phyloP scores from a whole-genome alignment of 768 basidiomycete species.

The Lactarius evosmus region DNA sequence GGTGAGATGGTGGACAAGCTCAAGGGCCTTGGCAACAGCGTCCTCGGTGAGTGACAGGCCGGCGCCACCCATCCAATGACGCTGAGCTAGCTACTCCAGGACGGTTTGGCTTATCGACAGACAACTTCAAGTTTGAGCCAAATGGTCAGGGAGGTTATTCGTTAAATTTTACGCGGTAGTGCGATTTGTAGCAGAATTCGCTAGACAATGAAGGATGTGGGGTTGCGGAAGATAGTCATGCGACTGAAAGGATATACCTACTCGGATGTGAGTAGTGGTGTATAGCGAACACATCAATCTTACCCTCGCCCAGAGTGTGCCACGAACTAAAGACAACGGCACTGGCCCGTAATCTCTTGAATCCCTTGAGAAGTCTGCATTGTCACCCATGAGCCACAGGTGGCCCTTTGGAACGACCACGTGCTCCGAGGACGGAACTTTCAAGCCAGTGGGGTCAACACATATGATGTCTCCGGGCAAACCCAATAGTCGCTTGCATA shows the following conservation, averaged over 20 bases:
- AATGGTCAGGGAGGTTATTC: constrained; percentile 96
- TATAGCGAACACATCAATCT: constrained; percentile 27
- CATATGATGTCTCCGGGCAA: constrained; percentile 87
- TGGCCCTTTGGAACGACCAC: constrained; percentile 80
- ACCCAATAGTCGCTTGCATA: constrained; percentile 90
- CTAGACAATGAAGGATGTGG: constrained; percentile 33
- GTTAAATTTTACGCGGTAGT: constrained; percentile 72
- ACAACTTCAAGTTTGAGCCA: constrained; percentile 95
- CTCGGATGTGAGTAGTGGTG: constrained; percentile 3
- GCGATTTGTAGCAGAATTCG: constrained; percentile 1
- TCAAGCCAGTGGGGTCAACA: constrained; percentile 75
- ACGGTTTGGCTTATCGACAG: constrained; percentile 89
- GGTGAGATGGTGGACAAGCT: constrained; percentile 90
- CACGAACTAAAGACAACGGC: constrained; percentile 72
- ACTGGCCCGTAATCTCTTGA: constrained; percentile 94
- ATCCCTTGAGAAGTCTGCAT: constrained; percentile 76
- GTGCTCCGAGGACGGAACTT: constrained; percentile 65
- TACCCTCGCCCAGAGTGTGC: constrained; percentile 64
- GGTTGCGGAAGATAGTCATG: constrained; percentile 34
- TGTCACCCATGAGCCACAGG: constrained; percentile 91
- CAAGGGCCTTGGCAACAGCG: constrained; percentile 86
- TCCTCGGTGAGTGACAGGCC: constrained; percentile 59
- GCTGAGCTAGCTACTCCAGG: constrained; percentile 44
- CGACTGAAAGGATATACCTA: constrained; percentile 34
- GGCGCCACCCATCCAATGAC: neutral